Evolutionary conservation across 208 protist species (phyloP).

Genomic region (Trypanosoma cruzi): DNA sequence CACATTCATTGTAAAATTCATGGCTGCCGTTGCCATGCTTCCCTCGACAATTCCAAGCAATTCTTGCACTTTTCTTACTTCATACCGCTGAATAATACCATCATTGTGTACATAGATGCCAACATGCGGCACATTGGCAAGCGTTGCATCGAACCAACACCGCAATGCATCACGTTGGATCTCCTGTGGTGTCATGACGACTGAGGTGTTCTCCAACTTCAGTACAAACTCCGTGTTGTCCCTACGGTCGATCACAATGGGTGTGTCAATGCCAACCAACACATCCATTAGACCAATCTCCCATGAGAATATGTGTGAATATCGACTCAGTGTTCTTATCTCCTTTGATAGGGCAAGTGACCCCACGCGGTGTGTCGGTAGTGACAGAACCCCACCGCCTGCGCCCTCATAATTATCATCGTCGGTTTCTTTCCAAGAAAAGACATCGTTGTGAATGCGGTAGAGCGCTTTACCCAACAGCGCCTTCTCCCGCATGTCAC

Average conservation of each 20-base stretch:
- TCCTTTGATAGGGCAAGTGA: slow-evolving; percentile 26
- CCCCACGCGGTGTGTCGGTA: slow-evolving; percentile 36
- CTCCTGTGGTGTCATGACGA: slow-evolving; percentile 32
- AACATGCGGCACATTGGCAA: slow-evolving; percentile 79
- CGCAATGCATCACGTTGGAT: slow-evolving; percentile 54
- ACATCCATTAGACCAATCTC: slow-evolving; percentile 75
- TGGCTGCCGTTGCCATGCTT: slow-evolving; percentile 70
- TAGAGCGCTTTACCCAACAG: slow-evolving; percentile 83
- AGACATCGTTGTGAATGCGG: slow-evolving; percentile 48
- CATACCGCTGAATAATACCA: slow-evolving; percentile 74
- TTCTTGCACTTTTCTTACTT: slow-evolving; percentile 72
- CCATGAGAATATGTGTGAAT: slow-evolving; percentile 72
- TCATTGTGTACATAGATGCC: slow-evolving; percentile 80
- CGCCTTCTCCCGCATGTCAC: slow-evolving; percentile 56
- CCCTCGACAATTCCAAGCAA: slow-evolving; percentile 64
- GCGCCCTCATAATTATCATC: background rate
- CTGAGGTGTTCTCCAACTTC: slow-evolving; percentile 45
- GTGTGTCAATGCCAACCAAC: slow-evolving; percentile 81
- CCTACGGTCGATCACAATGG: slow-evolving; percentile 62
- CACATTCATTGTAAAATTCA: slow-evolving; percentile 79
- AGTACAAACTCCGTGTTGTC: slow-evolving; percentile 73
- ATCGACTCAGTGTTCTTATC: slow-evolving; percentile 37
- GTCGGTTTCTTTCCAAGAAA: background rate
- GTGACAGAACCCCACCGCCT: slow-evolving; percentile 27
- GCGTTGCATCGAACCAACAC: slow-evolving; percentile 85